Base-by-base conservation (phyloP, 352 stramenopile species). In the Nothophytophthora sp. region DNA sequence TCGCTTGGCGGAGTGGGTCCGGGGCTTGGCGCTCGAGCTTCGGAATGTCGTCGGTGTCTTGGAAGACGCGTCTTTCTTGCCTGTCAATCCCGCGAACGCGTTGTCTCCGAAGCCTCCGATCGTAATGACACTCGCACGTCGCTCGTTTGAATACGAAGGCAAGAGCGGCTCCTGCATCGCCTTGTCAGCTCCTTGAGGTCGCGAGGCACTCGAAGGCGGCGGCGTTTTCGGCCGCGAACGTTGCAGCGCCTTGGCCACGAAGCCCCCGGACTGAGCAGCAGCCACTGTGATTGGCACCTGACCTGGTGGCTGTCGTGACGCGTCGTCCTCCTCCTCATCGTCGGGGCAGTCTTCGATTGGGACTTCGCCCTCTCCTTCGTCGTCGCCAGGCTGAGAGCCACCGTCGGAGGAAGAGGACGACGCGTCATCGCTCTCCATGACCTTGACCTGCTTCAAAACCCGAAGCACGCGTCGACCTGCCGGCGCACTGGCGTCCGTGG, bases 361-460 rank as follows among this genome's bases (percentile, higher is more conserved):
- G 4, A 71, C 29, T 1, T 72, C 63, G 1, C 59, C 34, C 20
- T 63, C 49, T 5, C 77, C 70, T 2, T 73, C 50, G 8, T 76
- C 56, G 3, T 43, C 6, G 16, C 32, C 39, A 20, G 39, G 20
- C 25, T 47, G 5, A n/a, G 39, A 35, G 39, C 29, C 20, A 23
- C 69, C 60, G 34, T 70, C 55, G 19, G 59, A 65, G 2, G 63
- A 76, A 1, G 73, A 69, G 9, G 55, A 70, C 16, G 60, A 71
- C 23, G 45, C 64, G 27, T 85, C 71, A 5, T 74, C 78, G 13
- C 64, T 32, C 18, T 85, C 75, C 19, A 87, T 71, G 13, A 53
- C 55, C 13, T 51, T 63, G 15, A 90, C 68, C 24, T 73, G 71
- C 29, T 70, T 69, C 13, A 88, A 44, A 2, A 59, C 54, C 5